A percentile compares a stretch with the other conserved stretches of the same genome.
These are phyloP conservation scores for Suhomyces xylopsoci DNA, from an alignment of 805 yeast species.

Conservation along the genomic window DNA sequence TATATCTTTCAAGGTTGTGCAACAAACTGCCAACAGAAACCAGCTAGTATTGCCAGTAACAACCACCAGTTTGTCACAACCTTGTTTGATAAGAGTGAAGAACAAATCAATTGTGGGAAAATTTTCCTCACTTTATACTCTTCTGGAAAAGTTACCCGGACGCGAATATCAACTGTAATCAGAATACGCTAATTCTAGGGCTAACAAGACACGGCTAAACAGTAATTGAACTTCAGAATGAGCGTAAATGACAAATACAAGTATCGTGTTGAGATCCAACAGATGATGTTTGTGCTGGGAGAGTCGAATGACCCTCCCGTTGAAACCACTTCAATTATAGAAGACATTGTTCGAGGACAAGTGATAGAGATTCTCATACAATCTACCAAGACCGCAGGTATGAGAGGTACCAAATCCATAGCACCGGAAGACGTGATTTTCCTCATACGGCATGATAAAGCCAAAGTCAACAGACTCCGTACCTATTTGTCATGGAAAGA, in stretches of 20 bases:
- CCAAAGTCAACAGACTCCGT: conserved; percentile 86
- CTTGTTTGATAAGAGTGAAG: background rate
- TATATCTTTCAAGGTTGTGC: background rate
- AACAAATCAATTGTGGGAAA: background rate
- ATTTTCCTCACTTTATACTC: background rate
- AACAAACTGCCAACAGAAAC: background rate
- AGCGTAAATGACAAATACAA: conserved; percentile 48
- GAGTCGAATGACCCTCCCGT: conserved; percentile 93
- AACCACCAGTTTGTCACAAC: background rate
- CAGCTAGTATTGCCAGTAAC: background rate
- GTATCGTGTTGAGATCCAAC: conserved; percentile 88
- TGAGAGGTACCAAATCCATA: conserved; percentile 79
- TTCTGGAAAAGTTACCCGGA: background rate
- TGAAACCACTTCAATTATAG: conserved; percentile 88
- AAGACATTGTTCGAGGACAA: conserved; percentile 92
- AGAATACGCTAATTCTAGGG: background rate
- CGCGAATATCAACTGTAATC: background rate
- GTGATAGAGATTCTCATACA: conserved; percentile 82
- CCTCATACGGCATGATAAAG: conserved; percentile 86
- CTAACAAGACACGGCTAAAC: background rate
- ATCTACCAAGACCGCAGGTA: conserved; percentile 71
- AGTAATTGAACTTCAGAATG: background rate
- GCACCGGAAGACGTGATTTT: conserved; percentile 93
- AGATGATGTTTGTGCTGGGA: conserved; percentile 98
- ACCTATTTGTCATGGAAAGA: conserved; percentile 97